phyloP scores from a whole-genome alignment of 1,139 yeast species.

The Scheffersomyces parashehatae region DNA sequence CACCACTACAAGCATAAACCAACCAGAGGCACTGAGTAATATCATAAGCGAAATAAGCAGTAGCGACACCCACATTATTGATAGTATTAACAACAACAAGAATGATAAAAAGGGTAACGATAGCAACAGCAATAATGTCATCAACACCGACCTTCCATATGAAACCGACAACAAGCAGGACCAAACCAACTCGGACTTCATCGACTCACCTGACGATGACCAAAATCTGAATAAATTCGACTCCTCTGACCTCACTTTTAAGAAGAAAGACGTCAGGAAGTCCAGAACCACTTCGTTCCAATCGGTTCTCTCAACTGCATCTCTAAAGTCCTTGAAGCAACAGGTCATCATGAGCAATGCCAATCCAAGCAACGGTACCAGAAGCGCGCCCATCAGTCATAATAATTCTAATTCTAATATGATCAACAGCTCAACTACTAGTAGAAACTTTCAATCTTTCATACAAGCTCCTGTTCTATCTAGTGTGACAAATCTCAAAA shows the following conservation, averaged over 20 bases:
- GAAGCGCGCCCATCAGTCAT: conserved; percentile 4
- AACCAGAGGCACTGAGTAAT: neutral
- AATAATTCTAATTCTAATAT: conserved; percentile 10
- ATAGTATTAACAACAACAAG: neutral
- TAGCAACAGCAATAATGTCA: neutral
- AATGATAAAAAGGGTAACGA: neutral
- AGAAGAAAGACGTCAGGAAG: conserved; percentile 53
- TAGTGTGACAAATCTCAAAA: conserved; percentile 35
- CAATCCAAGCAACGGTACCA: conserved; percentile 24
- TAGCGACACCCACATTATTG: neutral
- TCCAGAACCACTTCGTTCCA: conserved; percentile 62
- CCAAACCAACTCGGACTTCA: conserved; percentile 1
- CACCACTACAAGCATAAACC: no score
- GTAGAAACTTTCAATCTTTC: conserved; percentile 42
- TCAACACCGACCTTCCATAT: conserved; percentile 1
- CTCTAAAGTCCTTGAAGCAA: conserved; percentile 49
- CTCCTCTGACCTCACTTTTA: conserved; percentile 42
- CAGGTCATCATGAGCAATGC: conserved; percentile 21
- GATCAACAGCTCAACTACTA: conserved; percentile 11
- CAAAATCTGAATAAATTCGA: conserved; percentile 2
- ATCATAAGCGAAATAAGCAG: neutral
- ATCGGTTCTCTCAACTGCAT: conserved; percentile 62
- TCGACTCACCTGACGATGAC: conserved; percentile 2
- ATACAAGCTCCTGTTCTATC: conserved; percentile 52
- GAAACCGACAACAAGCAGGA: neutral